Base-by-base conservation (phyloP, 495 filamentous ascomycete species). In the Friedmanniomyces endolithicus region DNA sequence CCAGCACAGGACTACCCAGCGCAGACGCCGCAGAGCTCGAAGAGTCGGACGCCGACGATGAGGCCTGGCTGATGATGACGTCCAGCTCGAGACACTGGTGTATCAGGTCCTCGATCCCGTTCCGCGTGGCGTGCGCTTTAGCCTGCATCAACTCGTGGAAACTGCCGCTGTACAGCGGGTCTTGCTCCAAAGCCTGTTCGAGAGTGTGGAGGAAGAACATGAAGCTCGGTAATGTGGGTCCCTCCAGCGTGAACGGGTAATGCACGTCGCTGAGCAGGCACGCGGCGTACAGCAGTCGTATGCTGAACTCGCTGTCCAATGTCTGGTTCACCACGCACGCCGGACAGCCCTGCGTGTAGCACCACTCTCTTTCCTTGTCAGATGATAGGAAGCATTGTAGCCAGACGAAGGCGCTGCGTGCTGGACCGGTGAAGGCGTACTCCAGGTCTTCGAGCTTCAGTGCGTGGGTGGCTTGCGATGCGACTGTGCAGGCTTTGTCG, bases 381-480 rank as follows among this genome's bases (percentile, higher is more conserved):
- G 47, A 25, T 0, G 50, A 50, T 9, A 81, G 62, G 49, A 81
- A 78, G 67, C 76, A 80, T 58, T 80, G 74, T 44, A 83, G 68
- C 77, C 78, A 83, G 51, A 79, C 65, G 65, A 76, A 82, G 6
- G 79, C 77, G 51, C 75, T 74, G 25, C 79, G 74, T 12, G 78
- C 79, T 44, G 79, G 73, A 1, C 77, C 78, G 12, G 70, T 67
- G 58, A 79, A 82, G 8, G 77, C 79, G n/a, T 77, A 70, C 58
- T 83, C 79, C 16, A 78, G 69, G 53, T 82, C 78, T 40, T 73
- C 69, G 27, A 71, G 69, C 52, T 72, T 73, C 33, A 65, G 63
- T 47, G 64, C 71, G 35, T 71, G 71, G 14, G 79, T 66, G 1
- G 71, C 71, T 14, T 66, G 67, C 33, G 72, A 64, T 19, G 78